Conservation (phyloP, 345 rosid genomes). For the Salix brachista region DNA sequence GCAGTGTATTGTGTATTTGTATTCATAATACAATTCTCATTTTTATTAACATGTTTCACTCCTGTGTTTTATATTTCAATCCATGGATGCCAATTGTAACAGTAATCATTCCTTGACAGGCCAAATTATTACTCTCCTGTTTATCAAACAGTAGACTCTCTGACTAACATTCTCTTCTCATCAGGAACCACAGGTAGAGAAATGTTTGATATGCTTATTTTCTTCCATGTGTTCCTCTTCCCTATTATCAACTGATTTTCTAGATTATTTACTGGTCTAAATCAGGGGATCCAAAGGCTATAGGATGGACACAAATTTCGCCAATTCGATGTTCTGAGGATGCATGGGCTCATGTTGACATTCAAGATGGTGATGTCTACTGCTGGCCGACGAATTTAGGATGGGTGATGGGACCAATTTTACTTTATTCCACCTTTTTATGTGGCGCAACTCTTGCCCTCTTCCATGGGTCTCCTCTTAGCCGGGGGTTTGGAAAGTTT, state of each 20-base stretch:
- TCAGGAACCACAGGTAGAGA: constrained; percentile 83
- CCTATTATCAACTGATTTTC: constrained; percentile 3
- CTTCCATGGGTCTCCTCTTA: constrained; percentile 86
- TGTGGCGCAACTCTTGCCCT: constrained; percentile 81
- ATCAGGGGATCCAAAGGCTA: constrained; percentile 90
- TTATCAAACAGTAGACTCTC: constrained; percentile 53
- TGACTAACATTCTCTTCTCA: constrained; percentile 77
- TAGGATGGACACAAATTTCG: constrained; percentile 82
- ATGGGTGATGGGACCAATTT: constrained; percentile 89
- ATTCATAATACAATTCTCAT: not conserved
- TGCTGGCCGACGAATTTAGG: constrained; percentile 98
- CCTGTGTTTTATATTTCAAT: not conserved
- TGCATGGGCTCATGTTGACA: constrained; percentile 58
- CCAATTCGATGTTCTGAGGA: constrained; percentile 66
- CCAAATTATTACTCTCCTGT: constrained; percentile 39
- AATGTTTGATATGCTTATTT: not conserved
- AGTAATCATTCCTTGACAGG: constrained; percentile 30
- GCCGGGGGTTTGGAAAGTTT: constrained; percentile 74
- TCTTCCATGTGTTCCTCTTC: not conserved
- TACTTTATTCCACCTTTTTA: constrained; percentile 60
- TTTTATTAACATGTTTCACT: not conserved
- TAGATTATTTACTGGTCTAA: constrained; percentile 5
- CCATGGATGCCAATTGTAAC: not conserved
- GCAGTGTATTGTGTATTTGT: not conserved
- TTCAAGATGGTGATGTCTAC: constrained; percentile 47